phyloP scores from a whole-genome alignment of 2,329 filamentous ascomycete species.

The Fonsecaea monophora region DNA sequence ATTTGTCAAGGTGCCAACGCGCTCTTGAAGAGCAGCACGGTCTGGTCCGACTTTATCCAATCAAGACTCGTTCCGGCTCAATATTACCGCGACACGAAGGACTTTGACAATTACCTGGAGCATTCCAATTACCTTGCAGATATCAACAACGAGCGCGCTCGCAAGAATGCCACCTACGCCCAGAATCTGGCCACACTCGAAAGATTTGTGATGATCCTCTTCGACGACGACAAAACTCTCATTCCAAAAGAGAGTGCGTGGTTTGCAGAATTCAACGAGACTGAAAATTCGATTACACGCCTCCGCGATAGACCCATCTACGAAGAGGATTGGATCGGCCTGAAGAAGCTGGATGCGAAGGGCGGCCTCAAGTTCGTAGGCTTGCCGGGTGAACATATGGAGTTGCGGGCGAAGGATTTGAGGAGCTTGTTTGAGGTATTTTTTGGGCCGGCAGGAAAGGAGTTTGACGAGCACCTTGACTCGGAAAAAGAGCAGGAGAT shows the following conservation, averaged over 20 bases:
- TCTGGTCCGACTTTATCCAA: conserved; percentile 79
- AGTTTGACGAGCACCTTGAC: conserved; percentile 13
- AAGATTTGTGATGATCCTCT: conserved; percentile 87
- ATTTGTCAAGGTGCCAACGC: conserved; percentile 81
- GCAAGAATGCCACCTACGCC: conserved; percentile 78
- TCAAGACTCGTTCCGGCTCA: conserved; percentile 84
- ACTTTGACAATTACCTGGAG: conserved; percentile 76
- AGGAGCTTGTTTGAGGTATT: conserved; percentile 66
- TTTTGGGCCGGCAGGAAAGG: conserved; percentile 46
- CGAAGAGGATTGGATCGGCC: conserved; percentile 89
- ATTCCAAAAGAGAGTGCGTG: conserved; percentile 89
- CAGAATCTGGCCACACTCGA: conserved; percentile 72
- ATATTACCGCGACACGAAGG: conserved; percentile 79
- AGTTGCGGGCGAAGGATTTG: conserved; percentile 71
- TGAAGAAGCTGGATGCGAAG: conserved; percentile 78
- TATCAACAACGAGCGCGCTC: conserved; percentile 86
- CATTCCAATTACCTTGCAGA: conserved; percentile 89
- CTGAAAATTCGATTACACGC: conserved; percentile 65
- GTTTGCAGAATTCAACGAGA: conserved; percentile 85
- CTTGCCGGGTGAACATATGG: conserved; percentile 82
- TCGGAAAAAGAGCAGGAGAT: not conserved
- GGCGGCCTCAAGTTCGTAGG: conserved; percentile 78
- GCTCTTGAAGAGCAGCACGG: conserved; percentile 75
- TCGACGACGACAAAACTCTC: conserved; percentile 82
- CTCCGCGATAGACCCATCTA: conserved; percentile 77